Evolutionary conservation across 2,329 filamentous ascomycete species (phyloP).

Genomic region (Ophiosphaerella herpotricha): DNA sequence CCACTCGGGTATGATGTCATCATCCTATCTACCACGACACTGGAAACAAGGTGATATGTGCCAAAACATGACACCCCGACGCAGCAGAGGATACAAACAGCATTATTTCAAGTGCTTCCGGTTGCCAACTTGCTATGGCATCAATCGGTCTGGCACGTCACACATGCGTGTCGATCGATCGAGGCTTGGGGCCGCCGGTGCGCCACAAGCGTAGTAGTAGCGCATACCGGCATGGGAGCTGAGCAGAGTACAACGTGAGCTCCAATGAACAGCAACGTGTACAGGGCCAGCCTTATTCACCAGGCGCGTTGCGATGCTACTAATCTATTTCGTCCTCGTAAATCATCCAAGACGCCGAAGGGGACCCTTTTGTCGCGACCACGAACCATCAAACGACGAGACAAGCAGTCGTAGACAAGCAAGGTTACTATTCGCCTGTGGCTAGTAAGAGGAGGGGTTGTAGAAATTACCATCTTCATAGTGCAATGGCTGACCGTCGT

Average conservation of each 20-base stretch:
- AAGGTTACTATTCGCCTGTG: conserved; percentile 2
- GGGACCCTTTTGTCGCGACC: background rate
- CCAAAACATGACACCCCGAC: background rate
- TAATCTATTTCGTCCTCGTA: background rate
- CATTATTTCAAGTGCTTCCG: no score
- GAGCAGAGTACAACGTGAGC: background rate
- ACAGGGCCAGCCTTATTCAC: background rate
- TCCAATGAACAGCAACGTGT: background rate
- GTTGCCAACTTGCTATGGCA: no score
- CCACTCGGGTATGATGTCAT: no score
- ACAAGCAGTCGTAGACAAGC: conserved; percentile 12
- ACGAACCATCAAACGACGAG: conserved; percentile 6
- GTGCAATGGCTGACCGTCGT: conserved; percentile 37
- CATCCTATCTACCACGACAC: background rate
- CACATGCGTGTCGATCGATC: background rate
- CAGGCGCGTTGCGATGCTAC: background rate
- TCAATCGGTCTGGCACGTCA: no score
- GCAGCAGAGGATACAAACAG: background rate
- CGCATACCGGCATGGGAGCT: background rate
- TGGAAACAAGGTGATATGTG: background rate
- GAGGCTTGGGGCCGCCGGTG: background rate
- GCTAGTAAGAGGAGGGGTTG: conserved; percentile 7
- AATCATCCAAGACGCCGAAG: background rate
- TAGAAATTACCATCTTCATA: background rate
- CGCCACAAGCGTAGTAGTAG: background rate